Conservation (phyloP, 2,329 filamentous ascomycete species). For the Fusarium chlamydosporum region DNA sequence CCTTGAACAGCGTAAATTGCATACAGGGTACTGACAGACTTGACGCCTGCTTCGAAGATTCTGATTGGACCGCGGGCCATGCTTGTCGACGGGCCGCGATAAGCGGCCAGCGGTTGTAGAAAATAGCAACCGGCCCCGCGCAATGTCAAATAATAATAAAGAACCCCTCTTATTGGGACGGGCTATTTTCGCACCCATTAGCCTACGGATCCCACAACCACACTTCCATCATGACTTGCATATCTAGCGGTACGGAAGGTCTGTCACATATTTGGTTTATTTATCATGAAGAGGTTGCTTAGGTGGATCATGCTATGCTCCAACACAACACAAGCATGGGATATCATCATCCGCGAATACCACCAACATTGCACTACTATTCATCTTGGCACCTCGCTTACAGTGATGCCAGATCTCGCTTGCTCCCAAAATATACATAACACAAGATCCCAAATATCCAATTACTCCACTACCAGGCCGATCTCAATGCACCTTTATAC, state of each 20-base stretch:
- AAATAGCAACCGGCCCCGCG: constrained; percentile 47
- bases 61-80: constrained; percentile 41
- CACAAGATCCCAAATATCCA: constrained; percentile 21
- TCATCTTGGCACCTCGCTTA: constrained; percentile 31
- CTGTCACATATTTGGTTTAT: constrained; percentile 22
- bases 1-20: constrained; percentile 24
- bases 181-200: constrained; percentile 21
- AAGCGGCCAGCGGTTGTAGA: constrained; percentile 50
- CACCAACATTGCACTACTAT: constrained; percentile 12
- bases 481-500: constrained; percentile 11
- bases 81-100: constrained; percentile 41
- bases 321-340: constrained; percentile 6
- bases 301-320: constrained; percentile 38
- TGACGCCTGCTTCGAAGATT: constrained; percentile 5
- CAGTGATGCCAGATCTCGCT: constrained; percentile 21
- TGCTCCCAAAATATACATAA: constrained; percentile 21
- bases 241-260: constrained; percentile 29
- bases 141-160: constrained; percentile 1
- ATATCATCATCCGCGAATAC: constrained; percentile 15
- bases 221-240: constrained; percentile 44
- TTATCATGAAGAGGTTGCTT: constrained; percentile 21
- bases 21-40: constrained; percentile 16
- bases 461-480: constrained; percentile 28
- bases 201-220: constrained; percentile 15
- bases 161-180: constrained; percentile 21